phyloP scores from a whole-genome alignment of 805 yeast species.

The Isabelozyma pseudorhagii region DNA sequence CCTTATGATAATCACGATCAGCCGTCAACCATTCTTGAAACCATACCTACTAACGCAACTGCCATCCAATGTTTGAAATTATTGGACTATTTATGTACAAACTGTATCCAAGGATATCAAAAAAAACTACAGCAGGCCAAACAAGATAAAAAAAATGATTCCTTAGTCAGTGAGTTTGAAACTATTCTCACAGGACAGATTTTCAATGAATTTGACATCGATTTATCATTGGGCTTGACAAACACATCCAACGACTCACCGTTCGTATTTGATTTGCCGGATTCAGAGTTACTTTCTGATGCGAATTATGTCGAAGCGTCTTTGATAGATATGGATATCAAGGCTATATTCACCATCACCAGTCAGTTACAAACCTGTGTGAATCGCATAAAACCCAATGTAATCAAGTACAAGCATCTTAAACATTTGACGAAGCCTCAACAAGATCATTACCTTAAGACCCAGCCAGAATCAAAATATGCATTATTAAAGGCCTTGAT shows the following conservation, averaged over 20 bases:
- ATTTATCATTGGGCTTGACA: constrained; percentile 14
- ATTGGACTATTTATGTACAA: constrained; percentile 23
- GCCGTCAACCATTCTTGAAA: constrained; percentile 25
- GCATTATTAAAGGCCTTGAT: constrained; percentile 48
- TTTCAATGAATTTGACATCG: constrained; percentile 20
- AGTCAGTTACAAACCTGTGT: constrained; percentile 24
- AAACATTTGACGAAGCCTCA: constrained; percentile 8
- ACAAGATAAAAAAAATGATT: constrained; percentile 12
- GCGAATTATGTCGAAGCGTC: constrained; percentile 16
- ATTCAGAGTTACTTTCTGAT: not conserved
- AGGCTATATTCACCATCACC: constrained; percentile 24
- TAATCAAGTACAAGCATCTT: constrained; percentile 16
- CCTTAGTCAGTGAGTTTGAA: constrained; percentile 12
- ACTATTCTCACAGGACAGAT: constrained; percentile 15
- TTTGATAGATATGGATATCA: constrained; percentile 39
- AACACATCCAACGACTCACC: not conserved
- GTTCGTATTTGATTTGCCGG: constrained; percentile 1
- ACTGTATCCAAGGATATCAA: constrained; percentile 35
- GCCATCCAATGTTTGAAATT: constrained; percentile 25
- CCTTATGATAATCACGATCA: constrained; percentile 40
- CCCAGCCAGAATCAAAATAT: constrained; percentile 34
- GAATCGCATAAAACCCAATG: constrained; percentile 16
- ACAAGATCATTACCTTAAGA: constrained; percentile 14
- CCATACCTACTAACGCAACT: constrained; percentile 21
- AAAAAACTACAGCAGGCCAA: constrained; percentile 29